A percentile compares a stretch with the other conserved stretches of the same genome.
Evolutionary conservation across 768 basidiomycete species (phyloP).

Genomic region (Pholiota microspora): DNA sequence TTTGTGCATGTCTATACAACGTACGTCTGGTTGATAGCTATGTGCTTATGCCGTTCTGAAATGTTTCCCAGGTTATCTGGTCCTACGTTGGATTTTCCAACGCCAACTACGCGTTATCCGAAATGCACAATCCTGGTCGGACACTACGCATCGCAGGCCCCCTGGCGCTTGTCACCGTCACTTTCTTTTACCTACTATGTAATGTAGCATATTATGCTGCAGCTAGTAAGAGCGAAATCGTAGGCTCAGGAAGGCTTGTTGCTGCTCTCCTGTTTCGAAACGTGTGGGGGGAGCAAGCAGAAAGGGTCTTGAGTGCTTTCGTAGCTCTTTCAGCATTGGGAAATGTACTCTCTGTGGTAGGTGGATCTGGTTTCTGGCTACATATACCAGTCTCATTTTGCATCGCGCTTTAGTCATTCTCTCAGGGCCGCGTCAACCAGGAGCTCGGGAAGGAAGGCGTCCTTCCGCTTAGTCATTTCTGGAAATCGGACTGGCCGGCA

Average conservation of each 20-base stretch:
- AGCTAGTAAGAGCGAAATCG: constrained; percentile 65
- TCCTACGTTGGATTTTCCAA: constrained; percentile 62
- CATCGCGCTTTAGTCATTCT: constrained; percentile 18
- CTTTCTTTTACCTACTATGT: constrained; percentile 55
- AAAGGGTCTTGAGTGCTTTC: constrained; percentile 29
- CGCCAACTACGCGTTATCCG: constrained; percentile 65
- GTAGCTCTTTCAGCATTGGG: constrained; percentile 58
- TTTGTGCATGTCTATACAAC: constrained; percentile 49
- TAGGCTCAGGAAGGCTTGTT: constrained; percentile 53
- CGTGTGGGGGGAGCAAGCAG: constrained; percentile 54
- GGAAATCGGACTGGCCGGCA: constrained; percentile 60
- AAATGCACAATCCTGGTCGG: constrained; percentile 58
- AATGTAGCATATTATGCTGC: constrained; percentile 70
- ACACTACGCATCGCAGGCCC: constrained; percentile 68
- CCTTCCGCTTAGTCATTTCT: constrained; percentile 58
- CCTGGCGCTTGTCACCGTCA: constrained; percentile 51
- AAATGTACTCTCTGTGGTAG: constrained; percentile 49
- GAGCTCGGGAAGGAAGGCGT: constrained; percentile 62
- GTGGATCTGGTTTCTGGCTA: no score
- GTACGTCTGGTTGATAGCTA: constrained; percentile 14
- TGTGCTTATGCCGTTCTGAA: neutral
- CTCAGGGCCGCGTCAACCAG: constrained; percentile 50
- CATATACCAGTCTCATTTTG: no score
- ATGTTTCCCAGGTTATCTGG: constrained; percentile 38
- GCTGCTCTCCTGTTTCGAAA: constrained; percentile 68